Evolutionary conservation across 2,329 filamentous ascomycete genomes (phyloP).

Genomic region (Fusarium stilboides): DNA sequence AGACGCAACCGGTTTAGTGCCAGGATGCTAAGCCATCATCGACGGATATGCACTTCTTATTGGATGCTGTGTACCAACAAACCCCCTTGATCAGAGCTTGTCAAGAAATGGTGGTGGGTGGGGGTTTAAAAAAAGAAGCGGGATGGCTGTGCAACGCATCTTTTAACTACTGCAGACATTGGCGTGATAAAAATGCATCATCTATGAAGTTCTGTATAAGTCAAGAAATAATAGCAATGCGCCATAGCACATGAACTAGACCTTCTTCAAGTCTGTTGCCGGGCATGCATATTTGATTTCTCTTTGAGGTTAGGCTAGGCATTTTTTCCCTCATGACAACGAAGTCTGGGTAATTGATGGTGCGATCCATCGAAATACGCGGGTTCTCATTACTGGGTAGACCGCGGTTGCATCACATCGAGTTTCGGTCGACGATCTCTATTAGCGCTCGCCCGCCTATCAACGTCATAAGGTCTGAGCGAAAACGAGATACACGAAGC

Average conservation of each 20-base stretch:
- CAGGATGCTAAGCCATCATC: conserved; percentile 39
- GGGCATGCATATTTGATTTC: conserved; percentile 12
- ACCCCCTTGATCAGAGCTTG: conserved; percentile 30
- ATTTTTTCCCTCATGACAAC: conserved; percentile 10
- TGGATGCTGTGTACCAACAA: conserved; percentile 37
- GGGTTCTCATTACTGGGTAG: conserved; percentile 6
- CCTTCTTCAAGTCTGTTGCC: conserved; percentile 8
- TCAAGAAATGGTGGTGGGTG: conserved; percentile 21
- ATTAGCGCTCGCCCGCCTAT: conserved; percentile 16
- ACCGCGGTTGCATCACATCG: conserved; percentile 14
- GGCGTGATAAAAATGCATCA: conserved; percentile 6
- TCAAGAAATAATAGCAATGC: conserved; percentile 14
- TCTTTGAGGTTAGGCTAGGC: conserved; percentile 26
- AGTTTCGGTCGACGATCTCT: conserved; percentile 22
- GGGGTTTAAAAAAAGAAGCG: conserved; percentile 51
- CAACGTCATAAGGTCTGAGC: conserved; percentile 31
- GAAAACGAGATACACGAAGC: conserved; percentile 27
- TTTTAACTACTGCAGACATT: conserved; percentile 10
- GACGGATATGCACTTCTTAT: conserved; percentile 37
- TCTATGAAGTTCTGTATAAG: neutral
- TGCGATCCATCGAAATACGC: conserved; percentile 3
- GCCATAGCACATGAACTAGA: conserved; percentile 7
- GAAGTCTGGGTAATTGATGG: conserved; percentile 4
- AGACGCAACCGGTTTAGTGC: conserved; percentile 42
- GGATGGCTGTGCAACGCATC: conserved; percentile 49